Base-by-base conservation (phyloP, 495 filamentous ascomycete species). In the Aspergillus saccharolyticus region DNA sequence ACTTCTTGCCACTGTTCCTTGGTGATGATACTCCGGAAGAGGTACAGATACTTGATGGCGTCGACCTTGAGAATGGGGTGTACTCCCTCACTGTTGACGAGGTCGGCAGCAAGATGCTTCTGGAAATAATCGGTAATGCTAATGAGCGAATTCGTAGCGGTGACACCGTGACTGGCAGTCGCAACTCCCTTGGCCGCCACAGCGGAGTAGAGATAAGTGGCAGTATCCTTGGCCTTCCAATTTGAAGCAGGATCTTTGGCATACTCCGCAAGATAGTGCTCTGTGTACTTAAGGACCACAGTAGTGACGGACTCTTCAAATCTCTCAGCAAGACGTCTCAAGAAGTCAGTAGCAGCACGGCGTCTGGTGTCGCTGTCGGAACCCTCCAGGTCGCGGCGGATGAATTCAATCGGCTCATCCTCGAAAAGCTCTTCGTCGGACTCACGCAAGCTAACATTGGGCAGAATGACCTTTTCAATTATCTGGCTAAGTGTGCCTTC, bases 401-500 rank as follows among this genome's bases (percentile, higher is more conserved):
- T 97, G 71, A 96, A 99, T 68, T 99, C 95, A 67, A 99, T 97
- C 3, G 95, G 95, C 69, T 99, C 95, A 64, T 99, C 95, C 67
- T 97, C 95, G 62, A 97, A 96, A 39, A 96, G 78, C 67, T 99
- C 95, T 57, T 96, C 84, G 57, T 99, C 95, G 2, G 91, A 90
- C 59, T 95, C 91, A 44, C 95, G 83, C 20, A 99, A 79, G 14
- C 84, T 85, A 52, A 97, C 84, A 61, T 97, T 99, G 33, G 95
- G 95, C 53, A 99, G 73, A 46, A 99, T 85, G 22, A 97, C 95
- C 74, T 95, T 95, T 70, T 97, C 89, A 33, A 96, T 87, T 21
- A 99, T 87, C 64, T 96, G 86, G 21, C 80, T 77, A 53, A 97
- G 72, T 2, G 86, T 85, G 16, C 76, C 78, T 58, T 88, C 83